A percentile compares a stretch with the other conserved stretches of the same genome.
Conservation (phyloP, 805 yeast genomes). For the Teunomyces pallodes region DNA sequence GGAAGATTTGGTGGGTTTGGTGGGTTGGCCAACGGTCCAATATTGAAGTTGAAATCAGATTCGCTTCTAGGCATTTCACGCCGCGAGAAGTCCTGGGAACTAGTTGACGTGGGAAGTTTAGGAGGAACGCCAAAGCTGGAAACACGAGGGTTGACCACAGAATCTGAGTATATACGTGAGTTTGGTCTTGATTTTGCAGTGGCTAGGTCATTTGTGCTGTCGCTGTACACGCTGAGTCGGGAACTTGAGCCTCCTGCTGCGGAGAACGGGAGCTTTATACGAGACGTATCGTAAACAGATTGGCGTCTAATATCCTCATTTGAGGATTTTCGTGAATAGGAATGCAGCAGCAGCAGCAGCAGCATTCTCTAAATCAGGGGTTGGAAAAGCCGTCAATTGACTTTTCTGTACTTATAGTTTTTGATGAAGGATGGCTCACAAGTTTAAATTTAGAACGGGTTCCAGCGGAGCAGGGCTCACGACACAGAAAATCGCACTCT, state of each 20-base stretch:
- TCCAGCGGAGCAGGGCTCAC: background rate
- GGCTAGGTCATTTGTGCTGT: background rate
- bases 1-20: background rate
- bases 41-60: background rate
- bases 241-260: conserved; percentile 3
- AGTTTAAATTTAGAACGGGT: background rate
- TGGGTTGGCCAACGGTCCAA: background rate
- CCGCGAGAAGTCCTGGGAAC: conserved; percentile 6
- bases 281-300: conserved; percentile 21
- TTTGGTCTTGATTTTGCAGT: background rate
- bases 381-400: background rate
- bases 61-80: conserved; percentile 2
- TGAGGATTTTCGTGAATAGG: conserved; percentile 1
- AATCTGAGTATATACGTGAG: conserved; percentile 17
- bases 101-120: conserved; percentile 3
- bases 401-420: background rate
- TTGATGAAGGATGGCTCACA: background rate
- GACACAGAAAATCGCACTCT: background rate
- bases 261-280: conserved; percentile 13
- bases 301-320: conserved; percentile 11
- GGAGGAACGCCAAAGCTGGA: background rate
- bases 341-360: background rate
- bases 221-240: conserved; percentile 11
- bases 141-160: conserved; percentile 14
- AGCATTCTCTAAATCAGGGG: background rate